Percentiles rank a stretch among this genome's conserved stretches.
Evolutionary conservation across 192 early-diverging fungal species (phyloP).

Genomic region (Ambispora gerdemannii): DNA sequence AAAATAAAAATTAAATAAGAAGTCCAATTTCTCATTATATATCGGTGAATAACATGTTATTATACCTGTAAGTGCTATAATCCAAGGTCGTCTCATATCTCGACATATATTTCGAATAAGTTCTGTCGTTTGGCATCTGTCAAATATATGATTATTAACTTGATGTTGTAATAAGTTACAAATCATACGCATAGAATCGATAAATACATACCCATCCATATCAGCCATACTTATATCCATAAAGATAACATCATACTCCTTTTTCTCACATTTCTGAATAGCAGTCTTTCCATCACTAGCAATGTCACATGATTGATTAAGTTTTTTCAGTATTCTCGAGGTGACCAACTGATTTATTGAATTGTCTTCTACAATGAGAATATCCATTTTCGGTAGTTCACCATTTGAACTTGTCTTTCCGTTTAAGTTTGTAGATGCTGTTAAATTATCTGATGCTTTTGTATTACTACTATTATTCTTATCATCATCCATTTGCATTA

Average conservation of each 20-base stretch:
- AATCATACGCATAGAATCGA: too few relatives aligned
- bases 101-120: conserved; percentile 32
- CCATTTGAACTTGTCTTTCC: conserved; percentile 11
- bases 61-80: conserved; percentile 20
- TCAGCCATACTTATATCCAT: conserved; percentile 44
- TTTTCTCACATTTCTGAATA: conserved; percentile 17
- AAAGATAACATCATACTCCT: conserved; percentile 41
- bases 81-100: conserved; percentile 32
- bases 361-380: conserved; percentile 47
- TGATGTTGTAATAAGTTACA: too few relatives aligned
- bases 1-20: conserved; percentile 28
- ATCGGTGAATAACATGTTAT: not conserved
- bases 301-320: conserved; percentile 12
- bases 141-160: too few relatives aligned
- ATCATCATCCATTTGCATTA: not conserved
- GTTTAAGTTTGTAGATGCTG: not conserved
- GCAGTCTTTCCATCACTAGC: not conserved
- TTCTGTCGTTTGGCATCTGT: conserved; percentile 31
- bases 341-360: conserved; percentile 35
- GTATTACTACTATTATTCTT: not conserved
- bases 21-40: not conserved
- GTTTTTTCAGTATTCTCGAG: conserved; percentile 6
- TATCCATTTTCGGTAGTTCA: conserved; percentile 33
- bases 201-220: conserved; percentile 31
- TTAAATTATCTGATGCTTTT: not conserved